A percentile compares a stretch with the other conserved stretches of the same genome.
phyloP scores from a whole-genome alignment of 208 protist species.

The Naegleria gruberi region DNA sequence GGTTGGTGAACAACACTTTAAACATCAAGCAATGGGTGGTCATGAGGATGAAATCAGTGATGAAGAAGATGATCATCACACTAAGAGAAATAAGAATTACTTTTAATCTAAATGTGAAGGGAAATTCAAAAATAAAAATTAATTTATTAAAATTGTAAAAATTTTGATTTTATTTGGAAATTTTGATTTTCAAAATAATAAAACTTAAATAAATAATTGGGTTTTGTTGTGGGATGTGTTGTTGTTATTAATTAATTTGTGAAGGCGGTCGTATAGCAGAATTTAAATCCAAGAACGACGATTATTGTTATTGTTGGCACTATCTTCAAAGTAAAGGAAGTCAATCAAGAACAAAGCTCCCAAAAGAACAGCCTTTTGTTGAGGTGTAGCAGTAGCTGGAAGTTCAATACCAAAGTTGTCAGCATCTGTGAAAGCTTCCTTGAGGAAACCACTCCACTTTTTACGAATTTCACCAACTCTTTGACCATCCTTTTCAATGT shows the following conservation, averaged over 20 bases:
- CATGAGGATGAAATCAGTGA: neutral
- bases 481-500: neutral
- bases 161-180: too few species aligned
- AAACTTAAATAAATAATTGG: too few species aligned
- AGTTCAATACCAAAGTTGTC: constrained; percentile 36
- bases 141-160: too few species aligned
- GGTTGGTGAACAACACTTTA: neutral
- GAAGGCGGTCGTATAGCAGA: too few species aligned
- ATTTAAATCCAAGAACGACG: neutral
- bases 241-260: too few species aligned
- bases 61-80: neutral
- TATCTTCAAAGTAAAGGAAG: constrained; percentile 27
- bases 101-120: too few species aligned
- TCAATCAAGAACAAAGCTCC: constrained; percentile 33
- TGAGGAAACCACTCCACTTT: constrained; percentile 16
- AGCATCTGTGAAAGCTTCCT: constrained; percentile 29
- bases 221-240: too few species aligned
- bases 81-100: neutral
- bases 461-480: neutral
- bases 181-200: too few species aligned
- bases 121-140: too few species aligned
- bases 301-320: neutral
- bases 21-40: neutral
- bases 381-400: neutral
- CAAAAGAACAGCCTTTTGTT: constrained; percentile 28